Percentiles rank a stretch among this genome's conserved stretches.
phyloP scores from a whole-genome alignment of 352 stramenopile species.

The Halophytophthora polymorphica region DNA sequence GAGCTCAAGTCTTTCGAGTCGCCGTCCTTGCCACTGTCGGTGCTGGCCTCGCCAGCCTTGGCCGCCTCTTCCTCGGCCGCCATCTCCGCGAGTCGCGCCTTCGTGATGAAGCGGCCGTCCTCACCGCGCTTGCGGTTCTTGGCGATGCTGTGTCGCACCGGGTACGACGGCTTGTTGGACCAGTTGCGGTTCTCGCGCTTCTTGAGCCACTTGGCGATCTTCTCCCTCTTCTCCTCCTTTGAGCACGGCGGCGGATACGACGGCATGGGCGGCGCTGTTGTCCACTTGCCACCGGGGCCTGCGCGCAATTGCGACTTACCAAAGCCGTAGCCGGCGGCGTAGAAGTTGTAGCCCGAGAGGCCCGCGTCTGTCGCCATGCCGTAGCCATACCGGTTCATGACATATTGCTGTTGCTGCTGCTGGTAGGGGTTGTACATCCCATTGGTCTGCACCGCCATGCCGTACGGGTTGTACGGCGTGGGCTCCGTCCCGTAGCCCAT shows the following conservation, averaged over 20 bases:
- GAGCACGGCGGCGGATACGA: constrained; percentile 75
- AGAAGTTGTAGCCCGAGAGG: constrained; percentile 56
- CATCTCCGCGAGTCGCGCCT: constrained; percentile 70
- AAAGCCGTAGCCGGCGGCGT: constrained; percentile 52
- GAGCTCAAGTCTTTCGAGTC: constrained; percentile 17
- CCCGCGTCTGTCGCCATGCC: constrained; percentile 9
- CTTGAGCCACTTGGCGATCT: constrained; percentile 81
- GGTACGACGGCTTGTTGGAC: constrained; percentile 85
- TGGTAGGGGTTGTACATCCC: constrained; percentile 35
- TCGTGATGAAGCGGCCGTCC: constrained; percentile 82
- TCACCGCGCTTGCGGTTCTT: constrained; percentile 81
- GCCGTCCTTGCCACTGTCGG: constrained; percentile 6
- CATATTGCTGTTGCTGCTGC: constrained; percentile 37
- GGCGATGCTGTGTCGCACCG: constrained; percentile 77
- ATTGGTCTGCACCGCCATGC: constrained; percentile 17
- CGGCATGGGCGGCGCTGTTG: constrained; percentile 61
- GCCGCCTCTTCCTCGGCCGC: constrained; percentile 51
- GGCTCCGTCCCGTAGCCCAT: constrained; percentile 37
- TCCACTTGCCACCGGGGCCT: constrained; percentile 63
- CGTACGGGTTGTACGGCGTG: constrained; percentile 29
- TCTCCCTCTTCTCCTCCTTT: constrained; percentile 83
- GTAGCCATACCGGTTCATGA: constrained; percentile 50
- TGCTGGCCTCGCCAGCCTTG: constrained; percentile 12
- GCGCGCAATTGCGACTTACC: constrained; percentile 44
- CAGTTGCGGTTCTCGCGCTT: constrained; percentile 83